phyloP scores from a whole-genome alignment of 495 filamentous ascomycete genomes.

The Neurospora sp. region DNA sequence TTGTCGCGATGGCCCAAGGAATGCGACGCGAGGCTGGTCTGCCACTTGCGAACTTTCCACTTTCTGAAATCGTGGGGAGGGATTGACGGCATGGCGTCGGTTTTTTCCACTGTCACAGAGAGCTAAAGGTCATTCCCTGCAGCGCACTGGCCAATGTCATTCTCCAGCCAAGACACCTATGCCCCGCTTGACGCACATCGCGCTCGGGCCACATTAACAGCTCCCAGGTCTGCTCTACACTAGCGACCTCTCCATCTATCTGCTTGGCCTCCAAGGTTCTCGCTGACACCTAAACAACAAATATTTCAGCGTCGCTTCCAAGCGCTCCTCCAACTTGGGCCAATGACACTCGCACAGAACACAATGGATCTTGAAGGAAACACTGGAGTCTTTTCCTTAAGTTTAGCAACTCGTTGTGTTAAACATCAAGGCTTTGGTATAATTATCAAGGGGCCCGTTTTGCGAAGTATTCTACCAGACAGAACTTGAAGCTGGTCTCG shows the following conservation, averaged over 20 bases:
- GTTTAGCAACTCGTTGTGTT: neutral
- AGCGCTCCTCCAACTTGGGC: neutral
- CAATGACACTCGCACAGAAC: neutral
- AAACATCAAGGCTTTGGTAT: neutral
- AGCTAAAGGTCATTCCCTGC: neutral
- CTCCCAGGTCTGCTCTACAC: neutral
- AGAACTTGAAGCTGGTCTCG: neutral
- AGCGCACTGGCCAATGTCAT: neutral
- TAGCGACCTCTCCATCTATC: neutral
- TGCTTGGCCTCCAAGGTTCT: neutral
- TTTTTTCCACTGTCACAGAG: neutral
- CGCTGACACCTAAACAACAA: neutral
- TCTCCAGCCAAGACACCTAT: neutral
- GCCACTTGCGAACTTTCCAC: neutral
- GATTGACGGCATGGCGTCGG: neutral
- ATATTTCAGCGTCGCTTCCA: neutral
- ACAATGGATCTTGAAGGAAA: neutral
- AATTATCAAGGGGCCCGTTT: neutral
- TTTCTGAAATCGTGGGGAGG: neutral
- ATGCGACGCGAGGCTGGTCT: conserved; percentile 4
- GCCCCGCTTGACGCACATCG: neutral
- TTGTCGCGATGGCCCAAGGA: neutral
- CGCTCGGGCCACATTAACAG: neutral
- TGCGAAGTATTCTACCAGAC: neutral
- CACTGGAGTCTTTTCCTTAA: neutral